phyloP scores from a whole-genome alignment of 2,329 filamentous ascomycete genomes.

The Geosmithia putterillii region DNA sequence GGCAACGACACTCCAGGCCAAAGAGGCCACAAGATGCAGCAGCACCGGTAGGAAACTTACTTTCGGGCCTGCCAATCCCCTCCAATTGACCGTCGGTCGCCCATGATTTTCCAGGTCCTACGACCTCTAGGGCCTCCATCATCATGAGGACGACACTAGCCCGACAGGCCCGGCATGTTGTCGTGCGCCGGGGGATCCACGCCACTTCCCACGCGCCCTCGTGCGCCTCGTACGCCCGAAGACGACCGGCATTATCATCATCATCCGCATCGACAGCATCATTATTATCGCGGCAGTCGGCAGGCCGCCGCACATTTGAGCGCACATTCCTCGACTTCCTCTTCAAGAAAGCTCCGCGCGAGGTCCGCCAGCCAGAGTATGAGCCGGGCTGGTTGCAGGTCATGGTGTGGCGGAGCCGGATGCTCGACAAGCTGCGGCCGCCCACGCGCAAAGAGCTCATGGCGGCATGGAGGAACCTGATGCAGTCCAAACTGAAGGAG shows the following conservation, averaged over 20 bases:
- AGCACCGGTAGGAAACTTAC: not conserved
- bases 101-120: not conserved
- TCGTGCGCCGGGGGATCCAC: conserved; percentile 20
- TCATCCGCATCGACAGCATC: not conserved
- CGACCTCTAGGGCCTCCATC: conserved; percentile 2
- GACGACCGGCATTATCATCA: conserved; percentile 7
- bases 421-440: conserved; percentile 50
- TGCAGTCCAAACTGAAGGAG: conserved; percentile 39
- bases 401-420: conserved; percentile 52
- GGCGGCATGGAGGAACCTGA: conserved; percentile 52
- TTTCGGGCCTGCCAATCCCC: not conserved
- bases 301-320: conserved; percentile 8
- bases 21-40: not conserved
- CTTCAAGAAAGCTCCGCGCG: conserved; percentile 45
- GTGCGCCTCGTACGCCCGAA: conserved; percentile 19
- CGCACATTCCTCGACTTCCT: conserved; percentile 47
- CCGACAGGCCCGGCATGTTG: conserved; percentile 29
- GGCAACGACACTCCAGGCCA: not conserved
- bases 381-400: conserved; percentile 63
- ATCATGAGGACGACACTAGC: conserved; percentile 32
- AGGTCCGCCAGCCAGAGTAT: conserved; percentile 47
- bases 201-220: conserved; percentile 18
- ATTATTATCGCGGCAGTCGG: conserved; percentile 7
- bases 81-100: not conserved
- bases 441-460: conserved; percentile 52